phyloP scores from a whole-genome alignment of 345 rosid species.

The Salix suchowensis region DNA sequence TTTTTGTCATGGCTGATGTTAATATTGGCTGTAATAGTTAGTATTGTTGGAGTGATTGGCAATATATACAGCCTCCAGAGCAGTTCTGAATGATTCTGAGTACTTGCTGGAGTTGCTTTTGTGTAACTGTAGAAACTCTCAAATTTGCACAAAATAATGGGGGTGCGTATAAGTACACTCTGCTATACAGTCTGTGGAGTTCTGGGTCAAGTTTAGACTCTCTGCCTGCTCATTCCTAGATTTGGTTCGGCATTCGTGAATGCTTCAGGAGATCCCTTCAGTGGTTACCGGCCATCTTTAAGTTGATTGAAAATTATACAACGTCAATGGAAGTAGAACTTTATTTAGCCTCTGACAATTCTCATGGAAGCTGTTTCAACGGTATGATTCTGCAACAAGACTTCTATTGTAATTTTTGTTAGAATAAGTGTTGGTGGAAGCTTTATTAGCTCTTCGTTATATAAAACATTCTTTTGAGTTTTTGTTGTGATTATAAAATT shows the following conservation, averaged over 20 bases:
- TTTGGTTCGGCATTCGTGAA: not conserved
- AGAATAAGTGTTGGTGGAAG: not conserved
- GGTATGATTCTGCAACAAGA: not conserved
- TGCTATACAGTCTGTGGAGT: not conserved
- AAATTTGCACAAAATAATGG: not conserved
- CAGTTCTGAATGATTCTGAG: conserved; percentile 30
- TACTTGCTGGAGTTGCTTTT: not conserved
- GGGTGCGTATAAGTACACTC: not conserved
- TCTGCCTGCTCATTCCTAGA: not conserved
- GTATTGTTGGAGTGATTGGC: conserved; percentile 68
- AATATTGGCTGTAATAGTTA: conserved; percentile 58
- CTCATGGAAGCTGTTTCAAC: not conserved
- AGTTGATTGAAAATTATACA: not conserved
- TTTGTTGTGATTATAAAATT: not conserved
- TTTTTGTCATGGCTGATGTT: conserved; percentile 68
- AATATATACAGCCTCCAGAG: conserved; percentile 60
- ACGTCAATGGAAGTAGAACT: not conserved
- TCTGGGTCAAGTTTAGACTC: not conserved
- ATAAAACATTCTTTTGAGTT: not conserved
- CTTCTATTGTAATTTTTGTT: not conserved
- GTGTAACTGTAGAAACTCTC: not conserved
- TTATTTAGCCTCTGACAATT: not conserved
- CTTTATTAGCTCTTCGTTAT: not conserved
- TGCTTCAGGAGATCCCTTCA: not conserved
- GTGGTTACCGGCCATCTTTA: not conserved